These are phyloP conservation scores for Nemania sp. DNA, from an alignment of 2,329 filamentous ascomycete genomes.

Conservation along the genomic window DNA sequence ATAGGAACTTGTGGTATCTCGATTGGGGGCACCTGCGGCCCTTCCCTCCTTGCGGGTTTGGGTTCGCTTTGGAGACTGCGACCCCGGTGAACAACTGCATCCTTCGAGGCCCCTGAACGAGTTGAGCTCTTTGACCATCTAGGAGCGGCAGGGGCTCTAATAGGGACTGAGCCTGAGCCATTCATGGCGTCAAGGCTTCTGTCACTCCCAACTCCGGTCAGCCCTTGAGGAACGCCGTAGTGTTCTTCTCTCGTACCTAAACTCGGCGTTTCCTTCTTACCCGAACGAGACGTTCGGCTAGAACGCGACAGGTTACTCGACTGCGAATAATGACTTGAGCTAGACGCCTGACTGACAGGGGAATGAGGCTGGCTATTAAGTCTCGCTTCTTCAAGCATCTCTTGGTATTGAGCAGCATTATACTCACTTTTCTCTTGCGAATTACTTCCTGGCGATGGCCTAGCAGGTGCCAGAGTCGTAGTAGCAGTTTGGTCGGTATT, in stretches of 20 bases:
- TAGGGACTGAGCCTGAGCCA: background rate
- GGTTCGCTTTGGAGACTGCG: background rate
- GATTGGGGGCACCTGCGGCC: slow-evolving; percentile 10
- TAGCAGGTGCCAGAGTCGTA: background rate
- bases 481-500: background rate
- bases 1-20: slow-evolving; percentile 15
- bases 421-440: background rate
- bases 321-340: slow-evolving; percentile 14
- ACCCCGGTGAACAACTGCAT: background rate
- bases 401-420: slow-evolving; percentile 1
- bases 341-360: slow-evolving; percentile 7
- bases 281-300: slow-evolving; percentile 17
- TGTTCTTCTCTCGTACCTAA: slow-evolving; percentile 10
- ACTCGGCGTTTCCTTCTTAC: background rate
- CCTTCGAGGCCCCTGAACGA: background rate
- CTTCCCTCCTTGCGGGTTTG: slow-evolving; percentile 6
- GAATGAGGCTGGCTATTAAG: slow-evolving; percentile 10
- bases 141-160: background rate
- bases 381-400: slow-evolving; percentile 7
- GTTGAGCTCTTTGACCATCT: slow-evolving; percentile 5
- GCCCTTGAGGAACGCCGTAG: background rate
- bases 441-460: slow-evolving; percentile 1
- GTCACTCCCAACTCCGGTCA: slow-evolving; percentile 15
- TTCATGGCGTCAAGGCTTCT: slow-evolving; percentile 18
- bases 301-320: too few relatives aligned